Conservation (phyloP, 2,329 filamentous ascomycete genomes). For the Drechslera avenae region DNA sequence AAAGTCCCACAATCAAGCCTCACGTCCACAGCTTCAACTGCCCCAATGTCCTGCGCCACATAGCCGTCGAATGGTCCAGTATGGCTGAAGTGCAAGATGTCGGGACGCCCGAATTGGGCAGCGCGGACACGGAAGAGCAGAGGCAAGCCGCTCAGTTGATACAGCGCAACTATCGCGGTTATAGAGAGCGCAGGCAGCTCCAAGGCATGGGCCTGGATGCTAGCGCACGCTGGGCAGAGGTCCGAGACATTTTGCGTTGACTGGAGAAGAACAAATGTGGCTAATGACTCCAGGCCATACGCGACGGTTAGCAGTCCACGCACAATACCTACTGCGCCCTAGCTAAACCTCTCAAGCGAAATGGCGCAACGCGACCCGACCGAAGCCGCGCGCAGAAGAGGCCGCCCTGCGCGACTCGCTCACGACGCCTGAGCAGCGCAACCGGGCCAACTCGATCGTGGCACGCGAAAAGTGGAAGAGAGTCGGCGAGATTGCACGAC, state of each 20-base stretch:
- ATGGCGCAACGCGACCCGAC: slow-evolving; percentile 59
- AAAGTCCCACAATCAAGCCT: slow-evolving; percentile 12
- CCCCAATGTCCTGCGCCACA: slow-evolving; percentile 11
- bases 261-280: background rate
- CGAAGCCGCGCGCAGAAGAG: slow-evolving; percentile 48
- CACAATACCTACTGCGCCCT: slow-evolving; percentile 14
- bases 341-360: slow-evolving; percentile 52
- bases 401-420: slow-evolving; percentile 23
- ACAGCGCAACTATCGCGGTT: slow-evolving; percentile 74
- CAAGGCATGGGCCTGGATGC: slow-evolving; percentile 71
- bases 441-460: slow-evolving; percentile 41
- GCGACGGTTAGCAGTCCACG: slow-evolving; percentile 50
- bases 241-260: slow-evolving; percentile 47
- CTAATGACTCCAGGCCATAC: slow-evolving; percentile 52
- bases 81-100: slow-evolving; percentile 19
- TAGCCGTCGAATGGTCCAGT: slow-evolving; percentile 5
- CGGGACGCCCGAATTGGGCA: slow-evolving; percentile 5
- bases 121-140: slow-evolving; percentile 23
- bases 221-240: slow-evolving; percentile 73
- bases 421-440: slow-evolving; percentile 31
- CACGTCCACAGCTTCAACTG: slow-evolving; percentile 7
- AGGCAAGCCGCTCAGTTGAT: slow-evolving; percentile 44
- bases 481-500: slow-evolving; percentile 69
- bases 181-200: slow-evolving; percentile 73
- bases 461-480: slow-evolving; percentile 78